Conservation (phyloP, 345 rosid species). For the Syzygium jambos region DNA sequence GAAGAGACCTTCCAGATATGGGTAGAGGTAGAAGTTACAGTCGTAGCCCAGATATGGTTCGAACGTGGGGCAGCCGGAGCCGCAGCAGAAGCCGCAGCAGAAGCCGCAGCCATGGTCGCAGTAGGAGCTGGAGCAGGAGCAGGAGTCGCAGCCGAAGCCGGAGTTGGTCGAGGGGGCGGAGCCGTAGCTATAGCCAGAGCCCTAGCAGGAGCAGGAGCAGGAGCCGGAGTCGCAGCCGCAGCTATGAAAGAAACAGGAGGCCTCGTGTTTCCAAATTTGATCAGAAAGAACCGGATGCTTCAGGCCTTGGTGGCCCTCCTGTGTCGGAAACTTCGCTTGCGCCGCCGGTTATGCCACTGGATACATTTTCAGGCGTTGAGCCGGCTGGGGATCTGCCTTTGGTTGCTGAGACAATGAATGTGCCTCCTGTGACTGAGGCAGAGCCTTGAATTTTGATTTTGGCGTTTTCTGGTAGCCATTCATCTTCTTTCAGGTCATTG, state of each 20-base stretch:
- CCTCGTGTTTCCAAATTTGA: slow-evolving; percentile 10
- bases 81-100: slow-evolving; percentile 31
- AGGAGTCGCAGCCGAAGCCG: slow-evolving; percentile 37
- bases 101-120: slow-evolving; percentile 31
- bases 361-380: slow-evolving; percentile 5
- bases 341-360: slow-evolving; percentile 10
- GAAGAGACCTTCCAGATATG: slow-evolving; percentile 43
- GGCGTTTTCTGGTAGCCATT: neutral
- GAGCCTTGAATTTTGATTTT: neutral
- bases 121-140: slow-evolving; percentile 35
- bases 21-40: slow-evolving; percentile 62
- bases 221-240: slow-evolving; percentile 26
- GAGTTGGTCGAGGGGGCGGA: slow-evolving; percentile 45
- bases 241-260: slow-evolving; percentile 44
- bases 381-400: neutral
- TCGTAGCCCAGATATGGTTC: slow-evolving; percentile 63
- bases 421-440: neutral
- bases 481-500: neutral
- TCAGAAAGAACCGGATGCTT: slow-evolving; percentile 10
- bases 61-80: slow-evolving; percentile 40
- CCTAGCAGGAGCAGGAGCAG: slow-evolving; percentile 19
- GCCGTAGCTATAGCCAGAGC: slow-evolving; percentile 14
- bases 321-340: slow-evolving; percentile 8
- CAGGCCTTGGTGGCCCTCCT: slow-evolving; percentile 18
- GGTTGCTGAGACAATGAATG: neutral